phyloP scores from a whole-genome alignment of 352 stramenopile species.

The Phytopythium litorale region DNA sequence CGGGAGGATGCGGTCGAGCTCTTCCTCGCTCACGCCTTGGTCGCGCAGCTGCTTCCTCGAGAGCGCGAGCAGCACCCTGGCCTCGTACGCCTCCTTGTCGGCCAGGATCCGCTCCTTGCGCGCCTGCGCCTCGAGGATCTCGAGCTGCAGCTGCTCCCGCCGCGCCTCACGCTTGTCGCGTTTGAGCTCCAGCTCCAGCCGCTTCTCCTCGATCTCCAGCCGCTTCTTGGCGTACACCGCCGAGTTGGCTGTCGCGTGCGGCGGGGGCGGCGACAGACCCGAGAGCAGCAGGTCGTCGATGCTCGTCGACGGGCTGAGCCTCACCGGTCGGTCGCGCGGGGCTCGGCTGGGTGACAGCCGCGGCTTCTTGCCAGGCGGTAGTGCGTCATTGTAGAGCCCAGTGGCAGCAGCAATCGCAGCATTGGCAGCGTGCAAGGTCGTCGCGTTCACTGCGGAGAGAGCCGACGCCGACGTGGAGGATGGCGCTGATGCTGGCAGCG shows the following conservation, averaged over 20 bases:
- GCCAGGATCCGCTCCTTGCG: slow-evolving; percentile 29
- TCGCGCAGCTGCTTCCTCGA: slow-evolving; percentile 52
- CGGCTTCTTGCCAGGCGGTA: slow-evolving; percentile 17
- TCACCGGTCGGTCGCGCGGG: slow-evolving; percentile 1
- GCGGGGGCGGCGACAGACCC: background rate
- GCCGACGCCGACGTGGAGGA: too few relatives aligned
- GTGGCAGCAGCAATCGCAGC: background rate
- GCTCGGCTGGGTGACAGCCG: slow-evolving; percentile 8
- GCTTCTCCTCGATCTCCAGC: slow-evolving; percentile 60
- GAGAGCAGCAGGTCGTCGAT: slow-evolving; percentile 18
- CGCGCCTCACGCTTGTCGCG: slow-evolving; percentile 34
- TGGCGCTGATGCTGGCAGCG: background rate
- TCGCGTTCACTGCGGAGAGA: background rate
- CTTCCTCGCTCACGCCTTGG: slow-evolving; percentile 36
- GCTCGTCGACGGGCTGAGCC: background rate
- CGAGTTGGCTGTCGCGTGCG: slow-evolving; percentile 1
- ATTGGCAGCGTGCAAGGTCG: background rate
- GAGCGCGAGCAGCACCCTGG: slow-evolving; percentile 41
- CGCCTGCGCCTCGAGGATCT: slow-evolving; percentile 43
- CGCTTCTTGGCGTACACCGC: slow-evolving; percentile 25
- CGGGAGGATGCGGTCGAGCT: slow-evolving; percentile 55
- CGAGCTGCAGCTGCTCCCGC: slow-evolving; percentile 32
- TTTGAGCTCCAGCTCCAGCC: slow-evolving; percentile 43
- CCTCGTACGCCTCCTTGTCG: slow-evolving; percentile 44
- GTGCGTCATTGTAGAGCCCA: background rate